phyloP scores from a whole-genome alignment of 2,329 filamentous ascomycete genomes.

The Fusarium longipes region DNA sequence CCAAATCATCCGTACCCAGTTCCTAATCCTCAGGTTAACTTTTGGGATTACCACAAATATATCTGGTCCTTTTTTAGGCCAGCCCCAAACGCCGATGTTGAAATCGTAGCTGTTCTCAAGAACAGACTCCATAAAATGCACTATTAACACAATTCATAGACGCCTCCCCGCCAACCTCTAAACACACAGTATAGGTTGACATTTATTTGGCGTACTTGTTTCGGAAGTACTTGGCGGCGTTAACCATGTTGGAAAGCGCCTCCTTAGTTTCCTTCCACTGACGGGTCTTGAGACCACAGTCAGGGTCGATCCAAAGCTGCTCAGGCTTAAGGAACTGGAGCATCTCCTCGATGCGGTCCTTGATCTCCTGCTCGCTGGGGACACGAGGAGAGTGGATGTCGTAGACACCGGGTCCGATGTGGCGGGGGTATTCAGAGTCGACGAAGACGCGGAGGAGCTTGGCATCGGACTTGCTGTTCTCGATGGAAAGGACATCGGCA shows the following conservation, averaged over 20 bases:
- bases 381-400: constrained; percentile 99
- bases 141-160: constrained; percentile 48
- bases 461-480: constrained; percentile 99
- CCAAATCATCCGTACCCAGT: constrained; percentile 47
- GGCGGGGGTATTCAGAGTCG: constrained; percentile 94
- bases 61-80: constrained; percentile 51
- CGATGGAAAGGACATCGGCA: constrained; percentile 97
- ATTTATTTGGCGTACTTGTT: constrained; percentile 78
- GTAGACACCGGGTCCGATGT: constrained; percentile 99
- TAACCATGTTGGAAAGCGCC: constrained; percentile 95
- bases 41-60: constrained; percentile 53
- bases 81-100: constrained; percentile 67
- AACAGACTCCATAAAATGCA: constrained; percentile 52
- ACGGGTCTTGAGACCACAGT: constrained; percentile 99
- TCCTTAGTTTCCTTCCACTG: constrained; percentile 99
- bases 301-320: constrained; percentile 99
- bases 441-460: constrained; percentile 99
- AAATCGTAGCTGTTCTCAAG: constrained; percentile 62
- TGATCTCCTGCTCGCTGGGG: constrained; percentile 97
- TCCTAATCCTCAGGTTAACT: constrained; percentile 51
- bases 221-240: constrained; percentile 97
- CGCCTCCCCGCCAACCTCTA: constrained; percentile 37
- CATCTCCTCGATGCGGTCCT: constrained; percentile 98
- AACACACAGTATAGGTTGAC: constrained; percentile 33
- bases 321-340: constrained; percentile 95